Conservation (phyloP, 2,329 filamentous ascomycete species). For the Sporothrix inflata region DNA sequence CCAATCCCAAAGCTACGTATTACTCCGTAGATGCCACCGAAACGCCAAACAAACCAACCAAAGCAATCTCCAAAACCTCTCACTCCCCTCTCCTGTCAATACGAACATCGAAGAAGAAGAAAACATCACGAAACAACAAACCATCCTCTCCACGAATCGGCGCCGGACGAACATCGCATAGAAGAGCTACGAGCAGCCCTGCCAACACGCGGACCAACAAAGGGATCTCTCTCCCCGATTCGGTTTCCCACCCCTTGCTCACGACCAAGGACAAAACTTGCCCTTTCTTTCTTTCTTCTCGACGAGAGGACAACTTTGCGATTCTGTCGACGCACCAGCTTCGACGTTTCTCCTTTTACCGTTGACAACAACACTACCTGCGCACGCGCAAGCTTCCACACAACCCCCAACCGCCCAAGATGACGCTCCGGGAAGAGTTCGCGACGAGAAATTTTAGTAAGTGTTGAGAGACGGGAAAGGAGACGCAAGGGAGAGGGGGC, state of each 20-base stretch:
- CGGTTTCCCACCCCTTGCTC: slow-evolving; percentile 1
- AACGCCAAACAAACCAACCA: slow-evolving; percentile 12
- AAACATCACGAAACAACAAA: not conserved
- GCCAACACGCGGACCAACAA: slow-evolving; percentile 12
- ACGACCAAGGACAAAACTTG: not conserved
- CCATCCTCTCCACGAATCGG: not conserved
- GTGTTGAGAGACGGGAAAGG: slow-evolving; percentile 22
- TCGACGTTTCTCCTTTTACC: not conserved
- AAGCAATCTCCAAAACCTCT: not conserved
- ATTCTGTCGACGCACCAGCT: not conserved
- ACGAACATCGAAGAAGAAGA: not conserved
- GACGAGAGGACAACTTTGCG: slow-evolving; percentile 9
- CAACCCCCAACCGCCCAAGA: slow-evolving; percentile 22
- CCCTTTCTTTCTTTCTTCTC: not conserved
- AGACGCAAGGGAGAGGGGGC: not conserved
- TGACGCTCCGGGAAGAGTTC: slow-evolving; percentile 70
- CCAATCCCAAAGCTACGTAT: slow-evolving; percentile 10
- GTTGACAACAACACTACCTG: not conserved
- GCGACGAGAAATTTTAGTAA: slow-evolving; percentile 74
- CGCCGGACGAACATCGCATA: not conserved
- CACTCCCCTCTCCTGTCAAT: slow-evolving; percentile 1
- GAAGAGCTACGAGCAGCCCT: not conserved
- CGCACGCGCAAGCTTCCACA: slow-evolving; percentile 8
- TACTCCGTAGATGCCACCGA: slow-evolving; percentile 19
- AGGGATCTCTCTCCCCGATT: slow-evolving; percentile 13